Evolutionary conservation across 73 alveolate species (phyloP).

Genomic region (Diophrys appendiculata): DNA sequence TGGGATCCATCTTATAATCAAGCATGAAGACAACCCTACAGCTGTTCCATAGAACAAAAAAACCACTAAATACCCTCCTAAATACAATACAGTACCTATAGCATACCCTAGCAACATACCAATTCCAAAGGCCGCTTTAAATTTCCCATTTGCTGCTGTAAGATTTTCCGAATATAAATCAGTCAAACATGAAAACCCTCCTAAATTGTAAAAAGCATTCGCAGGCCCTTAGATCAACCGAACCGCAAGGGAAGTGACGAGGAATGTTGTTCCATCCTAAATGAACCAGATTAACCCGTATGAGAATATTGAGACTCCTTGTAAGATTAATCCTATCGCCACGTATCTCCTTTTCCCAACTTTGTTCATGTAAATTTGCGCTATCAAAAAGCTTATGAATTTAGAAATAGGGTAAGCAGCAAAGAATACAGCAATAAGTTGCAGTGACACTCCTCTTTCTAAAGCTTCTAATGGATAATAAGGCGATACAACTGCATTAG

Average conservation of each 20-base stretch:
- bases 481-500: not conserved
- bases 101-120: not conserved
- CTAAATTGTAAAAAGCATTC: not conserved
- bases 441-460: not conserved
- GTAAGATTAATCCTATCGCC: not conserved
- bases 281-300: not conserved
- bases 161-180: not conserved
- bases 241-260: not conserved
- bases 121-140: not conserved
- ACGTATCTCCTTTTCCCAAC: not conserved
- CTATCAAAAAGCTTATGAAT: too few relatives aligned
- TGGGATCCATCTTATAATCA: not conserved
- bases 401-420: not conserved
- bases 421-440: not conserved
- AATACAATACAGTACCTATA: not conserved
- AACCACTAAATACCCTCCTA: not conserved
- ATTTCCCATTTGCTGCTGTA: constrained; percentile 3
- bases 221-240: not conserved
- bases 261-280: not conserved
- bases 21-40: not conserved
- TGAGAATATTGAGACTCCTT: not conserved
- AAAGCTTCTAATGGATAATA: not conserved
- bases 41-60: not conserved
- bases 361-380: not conserved
- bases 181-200: not conserved